Evolutionary conservation across 495 filamentous ascomycete genomes (phyloP).

Genomic region (Trichoderma reesei): DNA sequence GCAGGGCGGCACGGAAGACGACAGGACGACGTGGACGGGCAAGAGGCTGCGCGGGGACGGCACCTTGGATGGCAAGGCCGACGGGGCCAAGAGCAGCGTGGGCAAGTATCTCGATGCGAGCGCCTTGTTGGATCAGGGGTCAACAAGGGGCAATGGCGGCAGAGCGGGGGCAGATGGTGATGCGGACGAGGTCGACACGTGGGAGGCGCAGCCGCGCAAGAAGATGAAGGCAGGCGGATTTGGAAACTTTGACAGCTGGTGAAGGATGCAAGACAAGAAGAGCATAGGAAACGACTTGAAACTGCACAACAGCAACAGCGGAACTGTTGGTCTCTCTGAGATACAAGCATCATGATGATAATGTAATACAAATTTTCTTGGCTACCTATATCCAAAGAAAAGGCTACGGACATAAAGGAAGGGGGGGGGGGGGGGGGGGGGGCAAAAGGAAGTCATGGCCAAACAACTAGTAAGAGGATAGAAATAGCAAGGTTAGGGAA

Average conservation of each 20-base stretch:
- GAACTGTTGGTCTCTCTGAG: neutral
- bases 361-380: neutral
- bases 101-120: constrained; percentile 73
- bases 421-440: too few relatives aligned
- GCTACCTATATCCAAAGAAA: neutral
- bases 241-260: constrained; percentile 89
- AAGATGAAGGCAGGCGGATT: constrained; percentile 78
- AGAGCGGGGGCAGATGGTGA: constrained; percentile 48
- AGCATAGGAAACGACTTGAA: neutral
- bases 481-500: neutral
- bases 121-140: constrained; percentile 28
- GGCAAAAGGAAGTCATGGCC: neutral
- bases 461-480: neutral
- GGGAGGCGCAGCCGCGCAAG: constrained; percentile 64
- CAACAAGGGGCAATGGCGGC: constrained; percentile 21
- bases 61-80: constrained; percentile 36
- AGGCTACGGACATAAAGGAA: neutral
- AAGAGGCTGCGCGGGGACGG: constrained; percentile 62
- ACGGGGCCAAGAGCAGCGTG: constrained; percentile 44
- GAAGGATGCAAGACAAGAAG: too few relatives aligned
- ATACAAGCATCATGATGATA: neutral
- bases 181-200: constrained; percentile 46
- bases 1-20: constrained; percentile 58
- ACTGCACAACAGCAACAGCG: neutral
- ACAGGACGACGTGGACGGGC: constrained; percentile 83